phyloP scores from a whole-genome alignment of 352 stramenopile genomes.

The Pythium apleroticum region DNA sequence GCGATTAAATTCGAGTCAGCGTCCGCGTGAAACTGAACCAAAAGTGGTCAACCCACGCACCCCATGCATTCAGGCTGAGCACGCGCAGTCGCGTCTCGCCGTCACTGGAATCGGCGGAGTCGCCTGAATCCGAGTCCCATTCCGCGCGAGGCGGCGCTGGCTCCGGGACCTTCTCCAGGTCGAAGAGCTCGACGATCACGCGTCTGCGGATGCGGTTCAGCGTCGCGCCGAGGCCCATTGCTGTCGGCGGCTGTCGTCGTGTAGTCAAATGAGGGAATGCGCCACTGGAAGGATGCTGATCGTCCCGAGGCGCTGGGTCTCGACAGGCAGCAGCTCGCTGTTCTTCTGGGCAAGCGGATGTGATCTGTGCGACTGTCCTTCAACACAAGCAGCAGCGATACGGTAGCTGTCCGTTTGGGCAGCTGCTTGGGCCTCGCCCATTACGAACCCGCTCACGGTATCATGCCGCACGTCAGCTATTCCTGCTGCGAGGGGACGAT shows the following conservation, averaged over 20 bases:
- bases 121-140: constrained; percentile 13
- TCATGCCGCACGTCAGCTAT: constrained; percentile 7
- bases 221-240: constrained; percentile 37
- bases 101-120: constrained; percentile 29
- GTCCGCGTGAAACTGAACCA: neutral
- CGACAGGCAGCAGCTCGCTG: neutral
- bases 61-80: constrained; percentile 78
- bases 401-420: neutral
- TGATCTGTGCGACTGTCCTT: neutral
- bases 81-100: constrained; percentile 41
- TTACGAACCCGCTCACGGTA: neutral
- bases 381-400: neutral
- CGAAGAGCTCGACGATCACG: constrained; percentile 56
- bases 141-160: constrained; percentile 37
- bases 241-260: neutral
- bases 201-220: constrained; percentile 50
- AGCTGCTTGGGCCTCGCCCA: neutral
- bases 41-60: constrained; percentile 23
- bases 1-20: neutral
- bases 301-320: neutral
- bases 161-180: constrained; percentile 52
- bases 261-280: neutral
- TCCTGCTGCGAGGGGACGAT: constrained; percentile 1
- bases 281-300: neutral
- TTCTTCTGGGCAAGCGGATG: neutral